A percentile compares a stretch with the other conserved stretches of the same genome.
These are phyloP conservation scores for Xenoacremonium recifei DNA, from an alignment of 2,329 filamentous ascomycete genomes.

Conservation along the genomic window DNA sequence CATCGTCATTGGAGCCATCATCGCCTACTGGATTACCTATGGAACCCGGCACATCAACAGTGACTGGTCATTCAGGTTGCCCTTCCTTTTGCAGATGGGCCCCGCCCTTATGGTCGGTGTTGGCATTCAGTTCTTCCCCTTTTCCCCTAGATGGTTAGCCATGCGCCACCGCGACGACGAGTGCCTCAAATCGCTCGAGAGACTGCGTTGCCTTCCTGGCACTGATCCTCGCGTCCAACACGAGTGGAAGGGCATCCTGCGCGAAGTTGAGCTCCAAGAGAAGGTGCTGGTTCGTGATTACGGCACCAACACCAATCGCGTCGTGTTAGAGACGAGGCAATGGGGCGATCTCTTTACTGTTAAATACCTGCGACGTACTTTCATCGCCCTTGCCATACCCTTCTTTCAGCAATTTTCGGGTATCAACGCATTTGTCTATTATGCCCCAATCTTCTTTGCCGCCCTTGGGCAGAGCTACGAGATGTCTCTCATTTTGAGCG, in stretches of 20 bases:
- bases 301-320: conserved; percentile 31
- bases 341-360: conserved; percentile 64
- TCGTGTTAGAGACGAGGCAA: conserved; percentile 51
- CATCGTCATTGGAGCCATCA: conserved; percentile 56
- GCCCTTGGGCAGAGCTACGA: conserved; percentile 59
- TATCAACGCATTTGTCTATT: conserved; percentile 49
- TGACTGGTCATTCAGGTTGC: conserved; percentile 71
- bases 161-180: conserved; percentile 69
- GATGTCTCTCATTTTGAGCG: conserved; percentile 63
- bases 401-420: conserved; percentile 46
- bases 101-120: conserved; percentile 64
- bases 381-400: conserved; percentile 60
- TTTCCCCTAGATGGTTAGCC: conserved; percentile 72
- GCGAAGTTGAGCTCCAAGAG: conserved; percentile 59
- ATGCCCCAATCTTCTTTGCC: conserved; percentile 68
- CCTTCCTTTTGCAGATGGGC: conserved; percentile 67
- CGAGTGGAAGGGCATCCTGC: conserved; percentile 72
- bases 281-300: conserved; percentile 72
- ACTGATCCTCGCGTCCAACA: conserved; percentile 69
- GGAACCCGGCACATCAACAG: conserved; percentile 51
- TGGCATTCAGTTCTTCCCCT: conserved; percentile 79
- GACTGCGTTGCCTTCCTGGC: conserved; percentile 58
- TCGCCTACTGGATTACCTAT: conserved; percentile 65
- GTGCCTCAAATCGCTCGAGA: conserved; percentile 61
- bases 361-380: conserved; percentile 64